These are phyloP conservation scores for Myriosclerotinia scirpicola DNA, from an alignment of 2,329 filamentous ascomycete species.

Conservation along the genomic window DNA sequence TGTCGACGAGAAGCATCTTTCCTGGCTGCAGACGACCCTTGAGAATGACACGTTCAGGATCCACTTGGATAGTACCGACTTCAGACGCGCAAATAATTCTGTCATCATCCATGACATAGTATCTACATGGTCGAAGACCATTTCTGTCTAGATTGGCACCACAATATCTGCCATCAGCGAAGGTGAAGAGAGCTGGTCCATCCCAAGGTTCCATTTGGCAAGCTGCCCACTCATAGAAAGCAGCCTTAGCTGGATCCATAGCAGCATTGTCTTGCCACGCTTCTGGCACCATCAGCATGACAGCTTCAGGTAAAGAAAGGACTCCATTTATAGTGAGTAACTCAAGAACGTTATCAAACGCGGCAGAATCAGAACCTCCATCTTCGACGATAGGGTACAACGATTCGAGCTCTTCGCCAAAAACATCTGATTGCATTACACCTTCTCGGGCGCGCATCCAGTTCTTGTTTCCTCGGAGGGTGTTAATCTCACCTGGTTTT, in stretches of 20 bases:
- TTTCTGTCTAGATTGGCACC: constrained; percentile 97
- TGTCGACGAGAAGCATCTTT: constrained; percentile 95
- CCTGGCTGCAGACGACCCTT: constrained; percentile 93
- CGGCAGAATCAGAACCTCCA: constrained; percentile 92
- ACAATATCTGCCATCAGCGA: constrained; percentile 93
- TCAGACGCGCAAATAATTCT: constrained; percentile 97
- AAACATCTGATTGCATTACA: constrained; percentile 88
- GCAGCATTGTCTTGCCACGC: constrained; percentile 92
- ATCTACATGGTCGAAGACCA: constrained; percentile 90
- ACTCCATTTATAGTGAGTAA: constrained; percentile 94
- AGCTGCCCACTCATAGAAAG: constrained; percentile 98
- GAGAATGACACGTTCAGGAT: constrained; percentile 85
- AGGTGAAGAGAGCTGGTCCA: constrained; percentile 93
- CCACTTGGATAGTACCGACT: constrained; percentile 88
- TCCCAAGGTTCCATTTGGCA: constrained; percentile 99
- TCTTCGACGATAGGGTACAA: constrained; percentile 96
- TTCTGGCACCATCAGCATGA: constrained; percentile 98
- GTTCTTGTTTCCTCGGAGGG: constrained; percentile 96
- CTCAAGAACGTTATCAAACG: constrained; percentile 96
- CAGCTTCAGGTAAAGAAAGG: constrained; percentile 88
- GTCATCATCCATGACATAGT: constrained; percentile 95
- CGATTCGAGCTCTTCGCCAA: constrained; percentile 85
- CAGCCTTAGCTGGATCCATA: constrained; percentile 93
- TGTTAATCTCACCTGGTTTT: constrained; percentile 79
- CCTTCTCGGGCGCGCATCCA: constrained; percentile 98